Conservation (phyloP, 768 basidiomycete species). For the Cyclocybe cylindracea region DNA sequence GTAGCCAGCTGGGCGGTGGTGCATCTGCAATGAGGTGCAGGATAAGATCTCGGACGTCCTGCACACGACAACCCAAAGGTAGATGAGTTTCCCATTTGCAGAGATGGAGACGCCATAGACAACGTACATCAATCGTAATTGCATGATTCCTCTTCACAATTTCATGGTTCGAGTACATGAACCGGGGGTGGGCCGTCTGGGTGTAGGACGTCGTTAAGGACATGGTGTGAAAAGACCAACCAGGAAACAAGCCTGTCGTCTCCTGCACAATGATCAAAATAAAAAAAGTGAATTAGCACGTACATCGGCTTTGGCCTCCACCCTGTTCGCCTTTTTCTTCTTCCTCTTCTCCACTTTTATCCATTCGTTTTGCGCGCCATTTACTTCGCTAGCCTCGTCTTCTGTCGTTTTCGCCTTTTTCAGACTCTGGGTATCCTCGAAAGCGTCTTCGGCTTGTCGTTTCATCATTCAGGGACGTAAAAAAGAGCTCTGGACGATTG, state of each 20-base stretch:
- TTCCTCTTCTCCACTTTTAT: conserved; percentile 74
- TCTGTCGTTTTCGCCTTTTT: conserved; percentile 19
- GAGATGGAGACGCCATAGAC: no score
- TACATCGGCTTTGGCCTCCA: conserved; percentile 61
- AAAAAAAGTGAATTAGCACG: conserved; percentile 12
- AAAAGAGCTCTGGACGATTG: not conserved
- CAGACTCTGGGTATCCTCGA: not conserved
- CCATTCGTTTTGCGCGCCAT: conserved; percentile 41
- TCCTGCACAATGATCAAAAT: no score
- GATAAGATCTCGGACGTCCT: conserved; percentile 90
- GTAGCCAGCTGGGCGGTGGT: conserved; percentile 85
- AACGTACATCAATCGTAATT: conserved; percentile 77
- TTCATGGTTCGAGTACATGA: conserved; percentile 80
- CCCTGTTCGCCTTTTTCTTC: conserved; percentile 65
- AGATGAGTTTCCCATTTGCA: no score
- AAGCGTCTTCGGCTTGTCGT: conserved; percentile 7
- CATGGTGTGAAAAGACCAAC: conserved; percentile 8
- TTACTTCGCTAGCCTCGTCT: not conserved
- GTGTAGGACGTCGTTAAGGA: conserved; percentile 12
- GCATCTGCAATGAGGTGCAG: conserved; percentile 82
- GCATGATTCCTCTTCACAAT: conserved; percentile 73
- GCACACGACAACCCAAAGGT: not conserved
- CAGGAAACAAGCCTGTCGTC: not conserved
- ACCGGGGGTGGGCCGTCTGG: conserved; percentile 63
- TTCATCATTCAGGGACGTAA: conserved; percentile 4